These are phyloP conservation scores for Colletotrichum liriopes DNA, from an alignment of 2,329 filamentous ascomycete species.

Conservation along the genomic window DNA sequence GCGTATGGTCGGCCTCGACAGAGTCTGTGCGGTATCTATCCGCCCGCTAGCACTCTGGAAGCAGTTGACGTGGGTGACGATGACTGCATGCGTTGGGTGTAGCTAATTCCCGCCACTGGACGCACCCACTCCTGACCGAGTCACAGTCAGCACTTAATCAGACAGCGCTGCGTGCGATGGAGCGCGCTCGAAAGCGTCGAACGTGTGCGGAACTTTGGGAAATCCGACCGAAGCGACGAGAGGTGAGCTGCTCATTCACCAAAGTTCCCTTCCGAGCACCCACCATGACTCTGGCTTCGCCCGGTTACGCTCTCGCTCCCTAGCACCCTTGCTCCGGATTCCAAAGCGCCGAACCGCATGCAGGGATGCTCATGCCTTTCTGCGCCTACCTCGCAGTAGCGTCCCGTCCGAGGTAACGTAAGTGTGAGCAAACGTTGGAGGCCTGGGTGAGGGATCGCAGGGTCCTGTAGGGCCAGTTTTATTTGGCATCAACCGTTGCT, in stretches of 20 bases:
- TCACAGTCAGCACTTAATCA: slow-evolving; percentile 21
- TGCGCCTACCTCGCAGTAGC: slow-evolving; percentile 22
- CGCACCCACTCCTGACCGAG: slow-evolving; percentile 1
- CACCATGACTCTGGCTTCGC: slow-evolving; percentile 31
- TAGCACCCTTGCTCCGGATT: slow-evolving; percentile 28
- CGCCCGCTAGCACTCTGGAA: not conserved
- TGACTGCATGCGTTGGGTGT: not conserved
- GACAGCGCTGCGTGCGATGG: not conserved
- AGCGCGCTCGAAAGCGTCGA: not conserved
- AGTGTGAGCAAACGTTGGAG: slow-evolving; percentile 8
- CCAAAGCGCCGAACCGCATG: slow-evolving; percentile 4
- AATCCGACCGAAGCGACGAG: slow-evolving; percentile 7
- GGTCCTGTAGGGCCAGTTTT: slow-evolving; percentile 30
- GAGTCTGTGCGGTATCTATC: slow-evolving; percentile 6
- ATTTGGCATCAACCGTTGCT: slow-evolving; percentile 10
- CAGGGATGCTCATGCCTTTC: slow-evolving; percentile 21
- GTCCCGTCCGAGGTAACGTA: slow-evolving; percentile 8
- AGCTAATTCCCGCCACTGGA: not conserved
- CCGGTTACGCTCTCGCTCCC: slow-evolving; percentile 30
- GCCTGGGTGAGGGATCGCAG: slow-evolving; percentile 20
- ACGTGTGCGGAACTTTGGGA: not conserved
- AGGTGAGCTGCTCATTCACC: slow-evolving; percentile 2
- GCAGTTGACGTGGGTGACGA: not conserved
- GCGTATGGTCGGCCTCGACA: not conserved
- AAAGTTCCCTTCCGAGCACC: slow-evolving; percentile 28